Conservation (phyloP, 2,329 filamentous ascomycete species). For the Biscogniauxia mediterranea region DNA sequence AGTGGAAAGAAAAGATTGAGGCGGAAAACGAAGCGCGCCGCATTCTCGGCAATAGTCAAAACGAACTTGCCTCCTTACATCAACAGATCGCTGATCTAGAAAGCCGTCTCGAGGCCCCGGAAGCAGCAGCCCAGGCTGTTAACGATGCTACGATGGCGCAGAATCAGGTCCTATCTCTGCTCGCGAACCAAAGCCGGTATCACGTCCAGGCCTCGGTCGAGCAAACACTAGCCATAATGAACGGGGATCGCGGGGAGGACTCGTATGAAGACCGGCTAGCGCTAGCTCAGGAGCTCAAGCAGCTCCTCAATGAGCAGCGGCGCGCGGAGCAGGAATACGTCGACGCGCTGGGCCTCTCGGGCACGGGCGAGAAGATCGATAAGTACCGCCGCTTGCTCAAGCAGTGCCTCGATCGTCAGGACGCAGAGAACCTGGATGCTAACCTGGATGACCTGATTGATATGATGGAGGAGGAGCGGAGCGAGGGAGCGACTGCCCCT, state of each 20-base stretch:
- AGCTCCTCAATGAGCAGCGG: constrained; percentile 58
- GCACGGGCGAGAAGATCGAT: constrained; percentile 70
- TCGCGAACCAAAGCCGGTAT: constrained; percentile 52
- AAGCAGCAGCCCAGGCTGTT: constrained; percentile 48
- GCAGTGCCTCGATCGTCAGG: constrained; percentile 65
- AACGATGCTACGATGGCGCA: constrained; percentile 51
- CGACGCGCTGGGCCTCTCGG: constrained; percentile 64
- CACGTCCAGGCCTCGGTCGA: constrained; percentile 53
- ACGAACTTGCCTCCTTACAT: constrained; percentile 61
- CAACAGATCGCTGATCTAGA: constrained; percentile 60
- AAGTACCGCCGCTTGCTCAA: constrained; percentile 70
- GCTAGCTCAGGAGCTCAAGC: constrained; percentile 57
- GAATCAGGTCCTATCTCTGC: constrained; percentile 47
- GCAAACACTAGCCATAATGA: constrained; percentile 47
- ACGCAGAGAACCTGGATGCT: constrained; percentile 65
- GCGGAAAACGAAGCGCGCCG: constrained; percentile 66
- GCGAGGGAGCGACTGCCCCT: constrained; percentile 37
- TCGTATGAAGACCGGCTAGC: constrained; percentile 54
- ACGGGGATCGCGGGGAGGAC: constrained; percentile 47
- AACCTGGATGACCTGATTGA: constrained; percentile 60
- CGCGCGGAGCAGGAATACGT: constrained; percentile 66
- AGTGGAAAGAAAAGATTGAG: constrained; percentile 70
- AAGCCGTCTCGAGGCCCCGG: constrained; percentile 53
- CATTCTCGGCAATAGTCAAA: constrained; percentile 64
- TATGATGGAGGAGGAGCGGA: constrained; percentile 61